Evolutionary conservation across 2,329 filamentous ascomycete genomes (phyloP).

Genomic region (Aureobasidium melanogenum): DNA sequence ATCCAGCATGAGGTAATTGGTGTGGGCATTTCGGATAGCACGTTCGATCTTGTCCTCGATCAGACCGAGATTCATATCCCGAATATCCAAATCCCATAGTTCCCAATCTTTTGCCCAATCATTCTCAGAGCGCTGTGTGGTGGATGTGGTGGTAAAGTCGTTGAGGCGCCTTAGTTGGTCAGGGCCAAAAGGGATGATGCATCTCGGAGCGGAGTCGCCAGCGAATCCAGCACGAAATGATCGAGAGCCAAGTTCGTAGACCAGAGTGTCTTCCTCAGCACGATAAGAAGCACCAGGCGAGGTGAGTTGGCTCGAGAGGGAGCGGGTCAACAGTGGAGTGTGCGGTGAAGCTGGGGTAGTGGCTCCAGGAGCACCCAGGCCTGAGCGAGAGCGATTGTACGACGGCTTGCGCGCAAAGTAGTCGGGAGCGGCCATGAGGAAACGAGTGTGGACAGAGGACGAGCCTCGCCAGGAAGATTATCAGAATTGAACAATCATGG

Average conservation of each 20-base stretch:
- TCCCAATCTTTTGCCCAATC: conserved; percentile 60
- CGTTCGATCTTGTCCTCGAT: conserved; percentile 83
- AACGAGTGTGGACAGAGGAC: background rate
- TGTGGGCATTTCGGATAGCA: conserved; percentile 69
- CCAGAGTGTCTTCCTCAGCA: conserved; percentile 64
- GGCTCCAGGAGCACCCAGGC: conserved; percentile 36
- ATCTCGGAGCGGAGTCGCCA: conserved; percentile 66
- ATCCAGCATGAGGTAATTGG: conserved; percentile 63
- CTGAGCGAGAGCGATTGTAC: background rate
- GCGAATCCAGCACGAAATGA: conserved; percentile 77
- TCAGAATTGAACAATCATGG: conserved; percentile 1
- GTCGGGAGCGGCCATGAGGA: conserved; percentile 10
- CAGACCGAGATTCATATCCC: conserved; percentile 64
- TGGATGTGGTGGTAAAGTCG: conserved; percentile 54
- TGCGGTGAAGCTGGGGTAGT: conserved; percentile 41
- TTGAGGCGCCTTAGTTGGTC: conserved; percentile 69
- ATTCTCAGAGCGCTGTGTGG: conserved; percentile 48
- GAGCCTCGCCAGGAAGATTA: background rate
- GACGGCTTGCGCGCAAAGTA: conserved; percentile 11
- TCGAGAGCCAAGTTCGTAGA: conserved; percentile 75
- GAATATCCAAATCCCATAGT: conserved; percentile 71
- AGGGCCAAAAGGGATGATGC: conserved; percentile 63
- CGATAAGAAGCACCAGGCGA: conserved; percentile 51
- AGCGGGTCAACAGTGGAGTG: conserved; percentile 53
- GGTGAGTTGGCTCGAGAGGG: conserved; percentile 48